Evolutionary conservation across 352 stramenopile genomes (phyloP), one percentile per base, ranked within the genome.

Genomic region (Phytophthora ramorum): DNA sequence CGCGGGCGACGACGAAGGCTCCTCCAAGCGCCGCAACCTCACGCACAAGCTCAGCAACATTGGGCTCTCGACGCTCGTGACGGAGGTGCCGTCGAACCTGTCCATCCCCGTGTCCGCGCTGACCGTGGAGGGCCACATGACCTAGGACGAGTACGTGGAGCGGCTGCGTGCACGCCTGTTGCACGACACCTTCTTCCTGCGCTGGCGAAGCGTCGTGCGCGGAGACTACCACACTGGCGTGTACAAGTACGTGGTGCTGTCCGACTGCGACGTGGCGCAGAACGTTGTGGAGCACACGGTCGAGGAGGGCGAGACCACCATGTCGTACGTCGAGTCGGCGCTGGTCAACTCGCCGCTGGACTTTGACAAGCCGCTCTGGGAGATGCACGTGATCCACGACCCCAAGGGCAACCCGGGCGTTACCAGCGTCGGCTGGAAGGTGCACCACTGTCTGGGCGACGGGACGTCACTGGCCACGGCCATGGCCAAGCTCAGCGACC

Each of bases 371-470:
- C 86, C 86, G 22, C 78, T 95, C 17, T 95, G 86, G 86, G 82
- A 90, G 52, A 82, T 90, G 61, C 78, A 89, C 58, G 73, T 92
- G 38, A 76, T 95, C 44, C 59, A 76, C 35, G 71, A 87, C 56
- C 66, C 68, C 24, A 68, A 65, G 17, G 43, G 57, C 20, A 64
- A 49, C 1, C 49, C 69, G 14, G 50, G 66, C 7, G 54, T 83
- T 16, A 91, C 82, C 4, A 79, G 78, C 38, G 48, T 92, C 7
- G 72, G 73, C 24, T 93, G 84, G 86, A 90, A 89, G 46, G 65
- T 90, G 14, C 86, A 95, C 66, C 86, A 95, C 59, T 95, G 86
- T 48, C 69, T 95, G 13, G 86, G 86, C 16, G 86, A 95, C 52
- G 86, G 86, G 16, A 79, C 84, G 12, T 92, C 86, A 41, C 63